Evolutionary conservation across 2,329 filamentous ascomycete species (phyloP), one percentile per base, ranked within the genome.

Genomic region (Cladophialophora carrionii): DNA sequence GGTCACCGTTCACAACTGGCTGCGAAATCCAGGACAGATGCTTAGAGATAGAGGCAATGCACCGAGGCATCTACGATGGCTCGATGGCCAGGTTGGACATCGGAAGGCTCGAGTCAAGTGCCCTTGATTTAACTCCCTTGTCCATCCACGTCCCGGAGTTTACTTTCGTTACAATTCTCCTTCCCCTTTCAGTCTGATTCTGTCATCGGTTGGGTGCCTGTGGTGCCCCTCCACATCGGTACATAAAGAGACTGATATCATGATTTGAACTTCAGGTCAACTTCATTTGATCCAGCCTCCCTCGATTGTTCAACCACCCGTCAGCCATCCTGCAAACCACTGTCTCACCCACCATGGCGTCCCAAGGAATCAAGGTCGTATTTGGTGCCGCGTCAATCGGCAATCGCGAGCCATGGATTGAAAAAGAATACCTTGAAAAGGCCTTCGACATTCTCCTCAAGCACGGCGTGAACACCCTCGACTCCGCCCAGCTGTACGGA

Each of bases 401-500:
- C 37, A 67, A 68, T 46, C 31, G 24, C n/a, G 65, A 65, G 24
- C 63, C 63, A 10, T 70, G 34, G 31, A 62, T 46, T 31, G 56
- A 55, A 9, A 20, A 46, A 24, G 48, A 64, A 10, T 61, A 65
- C 31, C 20, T 65, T 46, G 41, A 70, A 20, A 59, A 63, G 20
- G 49, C 61, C 6, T 67, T 69, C 43, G 52, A 65, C 3, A 61
- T 68, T 20, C 64, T 72, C 31, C 48, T 63, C 20, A 52, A 65
- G n/a, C 65, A 71, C 32, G 63, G 64, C 46, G 56, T 62, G 31
- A 68, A 61, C 14, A 62, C 32, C n/a, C 61, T 72, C 54, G 70
- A 72, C 63, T 63, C 67, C 17, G 70, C 70, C 14, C 70, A 71
- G 53, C 59, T 72, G 10, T 83, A 84, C 65, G 71, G 71, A 9